These are phyloP conservation scores for Stagonosporopsis vannaccii DNA, from an alignment of 2,329 filamentous ascomycete species.

Conservation along the genomic window DNA sequence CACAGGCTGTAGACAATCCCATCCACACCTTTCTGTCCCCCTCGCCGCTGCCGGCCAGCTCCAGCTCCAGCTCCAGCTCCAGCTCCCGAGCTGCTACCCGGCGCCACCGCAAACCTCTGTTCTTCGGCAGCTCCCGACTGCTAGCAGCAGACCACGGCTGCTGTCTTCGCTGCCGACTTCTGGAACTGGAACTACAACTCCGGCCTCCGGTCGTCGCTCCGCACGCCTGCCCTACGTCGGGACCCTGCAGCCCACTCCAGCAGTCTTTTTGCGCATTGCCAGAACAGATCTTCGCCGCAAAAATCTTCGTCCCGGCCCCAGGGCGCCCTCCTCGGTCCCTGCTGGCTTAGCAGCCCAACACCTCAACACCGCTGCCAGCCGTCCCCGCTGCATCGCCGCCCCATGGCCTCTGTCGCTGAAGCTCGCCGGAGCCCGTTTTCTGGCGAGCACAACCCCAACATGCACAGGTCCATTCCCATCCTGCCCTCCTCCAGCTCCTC, in stretches of 20 bases:
- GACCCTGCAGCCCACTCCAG: conserved; percentile 15
- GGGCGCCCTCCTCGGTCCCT: conserved; percentile 5
- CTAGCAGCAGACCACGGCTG: conserved; percentile 8
- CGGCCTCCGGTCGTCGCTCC: conserved; percentile 4
- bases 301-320: conserved; percentile 7
- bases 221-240: conserved; percentile 13
- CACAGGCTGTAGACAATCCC: conserved; percentile 12
- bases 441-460: conserved; percentile 52
- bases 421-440: conserved; percentile 57
- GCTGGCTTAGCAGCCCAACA: conserved; percentile 15
- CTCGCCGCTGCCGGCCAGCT: conserved; percentile 10
- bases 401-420: conserved; percentile 56
- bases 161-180: conserved; percentile 5
- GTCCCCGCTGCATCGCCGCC: conserved; percentile 18
- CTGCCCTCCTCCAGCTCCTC: conserved; percentile 57
- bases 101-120: conserved; percentile 14
- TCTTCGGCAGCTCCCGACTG: conserved; percentile 8
- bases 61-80: background rate
- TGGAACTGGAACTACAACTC: conserved; percentile 16
- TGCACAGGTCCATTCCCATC: conserved; percentile 61
- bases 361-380: conserved; percentile 20
- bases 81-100: conserved; percentile 12
- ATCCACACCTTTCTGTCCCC: background rate
- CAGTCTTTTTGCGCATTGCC: conserved; percentile 5
- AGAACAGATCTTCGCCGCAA: conserved; percentile 5